Percentiles rank a stretch among this genome's conserved stretches.
These are phyloP conservation scores for Dryas alaskensis DNA, from an alignment of 306 rosid genomes.

Conservation along the genomic window DNA sequence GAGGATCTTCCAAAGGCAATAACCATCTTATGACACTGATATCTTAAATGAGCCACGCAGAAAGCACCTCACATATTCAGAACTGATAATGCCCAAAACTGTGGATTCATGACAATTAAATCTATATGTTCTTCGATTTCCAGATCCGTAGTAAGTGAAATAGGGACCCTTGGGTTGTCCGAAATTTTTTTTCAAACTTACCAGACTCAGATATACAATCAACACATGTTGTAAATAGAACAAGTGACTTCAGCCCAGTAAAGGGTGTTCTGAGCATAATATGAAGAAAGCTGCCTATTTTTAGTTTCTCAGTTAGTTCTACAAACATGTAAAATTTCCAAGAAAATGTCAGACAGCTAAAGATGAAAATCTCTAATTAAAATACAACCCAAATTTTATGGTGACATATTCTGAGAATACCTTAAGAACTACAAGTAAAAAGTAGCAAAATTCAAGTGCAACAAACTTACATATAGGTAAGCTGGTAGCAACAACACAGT, in stretches of 20 bases:
- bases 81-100: constrained; percentile 15
- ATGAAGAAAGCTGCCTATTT: background rate
- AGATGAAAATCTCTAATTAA: background rate
- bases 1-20: constrained; percentile 72
- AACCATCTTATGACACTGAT: constrained; percentile 27
- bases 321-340: background rate
- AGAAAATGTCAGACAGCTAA: background rate
- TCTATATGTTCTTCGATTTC: constrained; percentile 22
- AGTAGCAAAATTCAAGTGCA: constrained; percentile 7
- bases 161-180: background rate
- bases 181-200: constrained; percentile 12
- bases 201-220: constrained; percentile 7
- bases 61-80: constrained; percentile 10
- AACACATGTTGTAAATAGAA: constrained; percentile 17
- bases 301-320: background rate
- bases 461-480: constrained; percentile 1
- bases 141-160: constrained; percentile 14
- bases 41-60: background rate
- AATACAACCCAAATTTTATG: background rate
- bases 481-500: constrained; percentile 20
- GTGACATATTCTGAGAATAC: constrained; percentile 2
- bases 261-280: constrained; percentile 4
- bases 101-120: constrained; percentile 18
- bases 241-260: background rate
- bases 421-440: background rate